These are phyloP conservation scores for Citrullus mucosospermus DNA, from an alignment of 306 rosid species.

Conservation along the genomic window DNA sequence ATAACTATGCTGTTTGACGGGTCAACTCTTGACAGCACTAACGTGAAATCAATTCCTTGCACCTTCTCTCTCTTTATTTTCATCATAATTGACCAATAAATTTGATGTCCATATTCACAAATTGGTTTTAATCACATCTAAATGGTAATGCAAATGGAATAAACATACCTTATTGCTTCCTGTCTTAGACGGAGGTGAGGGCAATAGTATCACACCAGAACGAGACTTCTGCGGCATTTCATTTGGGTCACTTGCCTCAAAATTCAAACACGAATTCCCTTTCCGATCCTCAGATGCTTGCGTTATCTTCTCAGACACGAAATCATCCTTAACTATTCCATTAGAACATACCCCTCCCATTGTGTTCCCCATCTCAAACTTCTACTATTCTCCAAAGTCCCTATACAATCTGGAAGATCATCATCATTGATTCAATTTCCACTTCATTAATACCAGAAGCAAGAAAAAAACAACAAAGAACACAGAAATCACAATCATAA, in stretches of 20 bases:
- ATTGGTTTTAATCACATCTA: not conserved
- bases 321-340: constrained; percentile 18
- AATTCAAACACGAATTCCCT: not conserved
- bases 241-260: constrained; percentile 16
- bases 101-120: not conserved
- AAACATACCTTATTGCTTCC: constrained; percentile 17
- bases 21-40: not conserved
- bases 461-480: not conserved
- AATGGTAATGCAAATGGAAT: constrained; percentile 14
- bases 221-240: not conserved
- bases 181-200: constrained; percentile 8
- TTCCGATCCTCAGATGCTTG: not conserved
- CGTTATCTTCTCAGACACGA: constrained; percentile 38
- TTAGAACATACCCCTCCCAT: constrained; percentile 1
- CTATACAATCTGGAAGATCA: not conserved
- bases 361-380: constrained; percentile 9
- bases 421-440: not conserved
- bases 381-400: not conserved
- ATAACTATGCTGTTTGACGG: not conserved
- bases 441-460: not conserved
- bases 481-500: not conserved
- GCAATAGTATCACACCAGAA: not conserved
- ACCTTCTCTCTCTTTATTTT: not conserved
- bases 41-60: not conserved
- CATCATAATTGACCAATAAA: not conserved